Evolutionary conservation across 768 basidiomycete species (phyloP).

Genomic region (Rhodotorula diobovata): DNA sequence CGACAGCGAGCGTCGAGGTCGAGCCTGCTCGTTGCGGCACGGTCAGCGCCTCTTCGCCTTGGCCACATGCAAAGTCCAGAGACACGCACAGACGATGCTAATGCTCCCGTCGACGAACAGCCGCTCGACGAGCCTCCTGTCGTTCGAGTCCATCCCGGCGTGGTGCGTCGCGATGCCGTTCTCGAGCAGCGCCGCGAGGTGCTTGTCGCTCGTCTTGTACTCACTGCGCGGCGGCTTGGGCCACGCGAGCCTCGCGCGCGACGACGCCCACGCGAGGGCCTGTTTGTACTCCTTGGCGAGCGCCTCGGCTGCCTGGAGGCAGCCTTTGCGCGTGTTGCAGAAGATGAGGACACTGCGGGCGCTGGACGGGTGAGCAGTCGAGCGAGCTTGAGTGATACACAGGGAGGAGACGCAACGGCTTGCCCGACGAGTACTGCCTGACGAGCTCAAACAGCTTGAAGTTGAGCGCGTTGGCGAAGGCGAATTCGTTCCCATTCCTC

Average conservation of each 20-base stretch:
- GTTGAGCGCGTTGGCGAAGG: slow-evolving; percentile 67
- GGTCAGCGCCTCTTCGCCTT: not conserved
- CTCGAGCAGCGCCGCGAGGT: slow-evolving; percentile 59
- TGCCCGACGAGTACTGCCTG: slow-evolving; percentile 66
- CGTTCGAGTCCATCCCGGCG: slow-evolving; percentile 71
- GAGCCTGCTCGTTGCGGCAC: slow-evolving; percentile 6
- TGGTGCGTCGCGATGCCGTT: slow-evolving; percentile 86
- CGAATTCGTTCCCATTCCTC: slow-evolving; percentile 69
- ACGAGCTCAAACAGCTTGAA: slow-evolving; percentile 67
- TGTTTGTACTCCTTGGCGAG: slow-evolving; percentile 66
- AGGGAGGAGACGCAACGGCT: slow-evolving; percentile 54
- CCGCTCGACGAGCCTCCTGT: slow-evolving; percentile 68
- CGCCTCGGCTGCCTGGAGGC: slow-evolving; percentile 61
- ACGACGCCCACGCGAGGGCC: slow-evolving; percentile 20
- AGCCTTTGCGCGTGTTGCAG: slow-evolving; percentile 69
- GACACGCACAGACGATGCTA: slow-evolving; percentile 60
- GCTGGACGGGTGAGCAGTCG: too few species aligned
- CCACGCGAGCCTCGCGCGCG: slow-evolving; percentile 61
- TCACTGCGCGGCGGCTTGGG: slow-evolving; percentile 45
- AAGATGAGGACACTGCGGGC: slow-evolving; percentile 64
- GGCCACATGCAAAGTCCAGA: slow-evolving; percentile 4
- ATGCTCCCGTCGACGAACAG: slow-evolving; percentile 56
- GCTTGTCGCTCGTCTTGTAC: slow-evolving; percentile 62
- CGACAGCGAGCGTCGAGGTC: slow-evolving; percentile 81
- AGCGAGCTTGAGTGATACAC: too few species aligned